Base-by-base conservation (phyloP, 768 basidiomycete genomes). In the Melanogaster broomeanus region DNA sequence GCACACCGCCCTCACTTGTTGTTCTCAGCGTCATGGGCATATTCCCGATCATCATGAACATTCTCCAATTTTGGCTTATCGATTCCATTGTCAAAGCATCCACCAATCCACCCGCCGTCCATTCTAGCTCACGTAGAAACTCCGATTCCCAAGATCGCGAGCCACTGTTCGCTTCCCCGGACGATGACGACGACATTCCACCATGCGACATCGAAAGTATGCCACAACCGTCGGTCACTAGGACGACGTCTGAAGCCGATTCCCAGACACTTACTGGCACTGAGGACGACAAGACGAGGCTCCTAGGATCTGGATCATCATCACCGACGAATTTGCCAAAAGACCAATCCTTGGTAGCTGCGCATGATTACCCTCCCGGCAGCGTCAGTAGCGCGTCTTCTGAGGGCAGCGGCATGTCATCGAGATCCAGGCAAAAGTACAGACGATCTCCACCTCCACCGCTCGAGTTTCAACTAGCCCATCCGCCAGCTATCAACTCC, bases 31-130 rank as follows among this genome's bases (percentile, higher is more conserved):
- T 87, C 21, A 94, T 98, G 91, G 91, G 92, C 46, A 69, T 96
- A 45, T 93, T 95, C 72, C 94, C 93, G 1, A 88, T 90, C 58
- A 72, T 85, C 38, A 91, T 92, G 90, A 93, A 93, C 67, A 72
- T 93, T 33, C 59, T 92, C 11, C 96, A 98, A 66, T 98, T 98
- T 78, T 94, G 94, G 85, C 74, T 97, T 45, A 94, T 97, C 51
- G 93, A 97, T 71, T 88, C 90, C 0, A 93, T 94, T 46, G 90
- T 94, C 64, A 94, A 94, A 71, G 86, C 85, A 2, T 82, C 83
- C 9, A 62, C 67, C 31, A 58, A 63, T 25, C 57, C 71, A 9
- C 61, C 77, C 4, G 62, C 72, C 21, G 65, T 80, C 19, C 78
- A 74, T 19, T 42, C 76, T 1, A 71, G 75, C 50, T 61, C 71